Evolutionary conservation across 345 rosid species (phyloP), one percentile per base, ranked within the genome.

Genomic region (Populus simonii): DNA sequence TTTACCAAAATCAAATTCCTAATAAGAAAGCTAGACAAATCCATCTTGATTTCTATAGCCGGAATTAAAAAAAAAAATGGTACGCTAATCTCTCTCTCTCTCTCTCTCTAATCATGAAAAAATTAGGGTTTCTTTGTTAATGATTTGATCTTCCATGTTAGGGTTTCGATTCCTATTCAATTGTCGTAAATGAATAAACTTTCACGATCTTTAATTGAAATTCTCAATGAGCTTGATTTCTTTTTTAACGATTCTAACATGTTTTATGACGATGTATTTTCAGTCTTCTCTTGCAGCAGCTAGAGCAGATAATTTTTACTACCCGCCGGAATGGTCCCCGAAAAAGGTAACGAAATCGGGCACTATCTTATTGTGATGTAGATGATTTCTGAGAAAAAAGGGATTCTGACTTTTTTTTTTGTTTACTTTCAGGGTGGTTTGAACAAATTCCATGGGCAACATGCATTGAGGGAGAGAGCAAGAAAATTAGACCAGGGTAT

Each of bases 201-300:
- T 33, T 35, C 33, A 12, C 23, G 70, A 41, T 63, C 11, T 74
- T 11, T 25, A 13, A 35, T 74, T 68, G 49, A 35, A 17, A 36
- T 35, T 22, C 18, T 38, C 38, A 7, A 15, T 25, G 15, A 23
- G 6, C 8, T 70, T 27, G 57, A 70, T 43, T 18, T 27, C 3
- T 45, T 71, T 47, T 29, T 27, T 8, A n/a, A n/a, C 41, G 16
- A 5, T 59, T 41, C 63, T 41, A 68, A 81, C 68, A 62, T 2
- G 18, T 7, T 57, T 31, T 62, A 7, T 72, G 71, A 80, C 57
- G 76, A 55, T 41, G 76, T 79, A 15, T 66, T 88, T 35, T 88
- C 87, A 92, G 99, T 96, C 99, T 86, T 84, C 98, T 6, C 89
- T 96, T 75, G 93, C 98, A 76, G 98, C 97, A 68, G 99, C 98